Evolutionary conservation across 2,329 filamentous ascomycete genomes (phyloP).

Genomic region (Domatiomyces globalis): DNA sequence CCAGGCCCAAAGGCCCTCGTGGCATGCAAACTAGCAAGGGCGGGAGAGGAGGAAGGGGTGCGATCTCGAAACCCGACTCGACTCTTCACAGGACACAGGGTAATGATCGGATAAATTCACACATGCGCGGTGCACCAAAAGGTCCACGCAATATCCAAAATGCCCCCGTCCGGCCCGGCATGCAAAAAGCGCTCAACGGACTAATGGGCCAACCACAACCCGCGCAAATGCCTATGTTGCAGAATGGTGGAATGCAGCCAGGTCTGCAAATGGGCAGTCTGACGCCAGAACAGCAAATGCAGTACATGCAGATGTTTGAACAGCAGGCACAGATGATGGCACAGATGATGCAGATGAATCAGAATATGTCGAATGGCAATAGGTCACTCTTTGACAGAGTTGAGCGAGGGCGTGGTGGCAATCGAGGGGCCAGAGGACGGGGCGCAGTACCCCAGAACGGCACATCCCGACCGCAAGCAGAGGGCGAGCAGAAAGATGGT

Average conservation of each 20-base stretch:
- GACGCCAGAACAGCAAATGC: constrained; percentile 56
- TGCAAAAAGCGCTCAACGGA: constrained; percentile 32
- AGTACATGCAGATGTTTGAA: constrained; percentile 63
- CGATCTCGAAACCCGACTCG: constrained; percentile 68
- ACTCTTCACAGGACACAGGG: constrained; percentile 70
- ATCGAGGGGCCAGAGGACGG: constrained; percentile 11
- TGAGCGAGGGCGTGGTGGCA: constrained; percentile 23
- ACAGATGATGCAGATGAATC: constrained; percentile 46
- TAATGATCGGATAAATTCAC: constrained; percentile 67
- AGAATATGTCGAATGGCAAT: constrained; percentile 36
- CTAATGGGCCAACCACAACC: constrained; percentile 7
- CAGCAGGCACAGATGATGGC: constrained; percentile 80
- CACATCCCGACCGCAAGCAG: constrained; percentile 4
- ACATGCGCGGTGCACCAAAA: constrained; percentile 54
- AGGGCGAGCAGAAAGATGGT: constrained; percentile 3
- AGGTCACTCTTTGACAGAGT: constrained; percentile 65
- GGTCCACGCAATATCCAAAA: constrained; percentile 49
- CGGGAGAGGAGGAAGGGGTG: constrained; percentile 69
- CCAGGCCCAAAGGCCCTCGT: constrained; percentile 81
- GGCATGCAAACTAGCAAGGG: constrained; percentile 71
- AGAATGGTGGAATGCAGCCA: constrained; percentile 18
- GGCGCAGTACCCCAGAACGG: constrained; percentile 13
- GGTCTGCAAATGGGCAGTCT: constrained; percentile 19
- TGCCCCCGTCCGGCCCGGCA: constrained; percentile 31
- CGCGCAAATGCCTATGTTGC: constrained; percentile 33